Evolutionary conservation across 331 rosid species (phyloP), one percentile per base, ranked within the genome.

Genomic region (Ulmus americana): DNA sequence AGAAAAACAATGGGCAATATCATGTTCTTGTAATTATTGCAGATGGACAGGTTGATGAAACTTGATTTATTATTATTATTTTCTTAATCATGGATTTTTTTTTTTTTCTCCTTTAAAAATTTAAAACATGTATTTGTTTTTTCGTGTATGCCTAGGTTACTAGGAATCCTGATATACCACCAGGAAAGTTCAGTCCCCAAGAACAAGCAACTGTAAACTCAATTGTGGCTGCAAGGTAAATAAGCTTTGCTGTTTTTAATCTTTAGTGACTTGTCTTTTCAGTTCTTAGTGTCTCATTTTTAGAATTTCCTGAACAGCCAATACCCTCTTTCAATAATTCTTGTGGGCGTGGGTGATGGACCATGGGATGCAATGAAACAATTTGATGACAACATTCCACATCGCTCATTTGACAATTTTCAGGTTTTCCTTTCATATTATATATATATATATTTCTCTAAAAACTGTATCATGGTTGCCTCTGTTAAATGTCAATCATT

Each of bases 291-390:
- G 63, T 53, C 66, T 61, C 75, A 54, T 65, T 42, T 13, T 52
- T 63, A 18, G 42, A 49, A 41, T 78, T 61, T 5, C 77, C 58
- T 70, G 46, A 55, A 70, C 85, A 90, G 97, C 71, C 77, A 80
- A n/a, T 84, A 80, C 75, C 95, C 97, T 68, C 95, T 94, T 56
- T 94, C 97, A 42, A 90, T 94, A 67, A 76, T 94, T 76, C 80
- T 94, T 88, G 82, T 90, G 67, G 99, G 98, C 59, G 91, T 94
- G 65, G 98, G 98, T 59, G 98, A 94, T 72, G 98, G 98, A 46
- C 98, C 98, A 3, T 94, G 98, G 98, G 95, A 89, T 69, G 87
- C 90, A 55, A 87, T 94, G 97, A 68, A 79, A 72, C 74, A 81
- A 16, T 94, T 94, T 61, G 98, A 94, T 48, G 99, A 94, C 71